phyloP scores from a whole-genome alignment of 2,329 filamentous ascomycete genomes.

The Fusarium drepaniforme region DNA sequence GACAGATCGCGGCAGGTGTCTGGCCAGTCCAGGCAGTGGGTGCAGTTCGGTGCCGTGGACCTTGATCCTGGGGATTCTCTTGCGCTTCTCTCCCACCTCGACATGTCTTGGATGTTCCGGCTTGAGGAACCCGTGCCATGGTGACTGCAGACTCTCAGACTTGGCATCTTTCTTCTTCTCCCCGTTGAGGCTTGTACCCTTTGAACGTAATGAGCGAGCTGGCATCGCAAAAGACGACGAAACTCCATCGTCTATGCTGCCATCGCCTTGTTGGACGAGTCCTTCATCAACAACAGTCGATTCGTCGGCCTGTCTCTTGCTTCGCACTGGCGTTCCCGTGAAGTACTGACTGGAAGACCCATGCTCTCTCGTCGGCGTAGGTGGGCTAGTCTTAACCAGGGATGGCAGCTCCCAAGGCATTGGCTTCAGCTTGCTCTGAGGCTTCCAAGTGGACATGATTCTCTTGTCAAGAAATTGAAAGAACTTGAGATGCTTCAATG shows the following conservation, averaged over 20 bases:
- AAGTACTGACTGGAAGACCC: constrained; percentile 37
- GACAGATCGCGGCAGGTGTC: constrained; percentile 31
- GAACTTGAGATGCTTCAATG: constrained; percentile 46
- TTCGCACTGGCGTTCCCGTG: constrained; percentile 2
- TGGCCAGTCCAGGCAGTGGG: constrained; percentile 41
- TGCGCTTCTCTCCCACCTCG: constrained; percentile 20
- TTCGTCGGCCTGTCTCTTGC: background rate
- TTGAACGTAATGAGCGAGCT: background rate
- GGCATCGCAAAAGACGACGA: constrained; percentile 1
- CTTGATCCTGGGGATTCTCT: constrained; percentile 21
- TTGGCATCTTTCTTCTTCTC: background rate
- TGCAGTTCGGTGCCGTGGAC: constrained; percentile 33
- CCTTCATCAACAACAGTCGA: background rate
- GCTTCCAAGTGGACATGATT: constrained; percentile 44
- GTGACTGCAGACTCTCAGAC: constrained; percentile 2
- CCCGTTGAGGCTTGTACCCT: background rate
- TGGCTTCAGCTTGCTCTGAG: constrained; percentile 45
- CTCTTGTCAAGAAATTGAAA: constrained; percentile 49
- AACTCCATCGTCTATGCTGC: background rate
- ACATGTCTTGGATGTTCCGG: constrained; percentile 1
- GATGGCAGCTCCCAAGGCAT: constrained; percentile 50
- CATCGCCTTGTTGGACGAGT: background rate
- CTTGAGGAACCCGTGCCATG: constrained; percentile 29
- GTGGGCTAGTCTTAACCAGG: constrained; percentile 27
- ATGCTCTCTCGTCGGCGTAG: constrained; percentile 5